Percentiles rank a stretch among this genome's conserved stretches.
Conservation (phyloP, 176 grass and related monocot species). For the Carex parvula region DNA sequence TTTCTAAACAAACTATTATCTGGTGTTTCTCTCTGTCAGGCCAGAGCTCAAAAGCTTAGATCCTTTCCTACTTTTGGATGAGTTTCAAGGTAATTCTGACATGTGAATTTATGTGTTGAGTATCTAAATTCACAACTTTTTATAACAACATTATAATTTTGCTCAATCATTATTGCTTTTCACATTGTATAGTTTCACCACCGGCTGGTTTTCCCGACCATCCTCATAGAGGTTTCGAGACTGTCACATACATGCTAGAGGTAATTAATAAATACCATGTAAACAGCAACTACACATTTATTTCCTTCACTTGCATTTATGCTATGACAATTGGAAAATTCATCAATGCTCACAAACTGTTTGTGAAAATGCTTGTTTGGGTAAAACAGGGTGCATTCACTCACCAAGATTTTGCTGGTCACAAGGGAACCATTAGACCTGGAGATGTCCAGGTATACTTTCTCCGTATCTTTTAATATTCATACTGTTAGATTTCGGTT, state of each 20-base stretch:
- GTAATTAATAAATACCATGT: slow-evolving; percentile 16
- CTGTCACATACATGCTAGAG: slow-evolving; percentile 92
- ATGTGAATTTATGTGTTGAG: background rate
- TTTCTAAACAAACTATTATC: background rate
- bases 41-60: slow-evolving; percentile 60
- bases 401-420: slow-evolving; percentile 80
- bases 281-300: background rate
- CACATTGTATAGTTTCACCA: slow-evolving; percentile 37
- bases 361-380: slow-evolving; percentile 28
- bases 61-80: slow-evolving; percentile 71
- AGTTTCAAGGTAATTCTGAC: slow-evolving; percentile 43
- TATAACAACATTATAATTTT: background rate
- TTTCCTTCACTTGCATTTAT: background rate
- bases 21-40: slow-evolving; percentile 30
- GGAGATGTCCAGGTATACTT: slow-evolving; percentile 66
- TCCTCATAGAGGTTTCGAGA: slow-evolving; percentile 83
- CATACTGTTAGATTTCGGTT: background rate
- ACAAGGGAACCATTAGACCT: slow-evolving; percentile 62
- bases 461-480: background rate
- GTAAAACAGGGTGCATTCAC: slow-evolving; percentile 57
- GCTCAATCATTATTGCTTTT: background rate
- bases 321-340: background rate
- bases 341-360: slow-evolving; percentile 27
- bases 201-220: slow-evolving; percentile 78
- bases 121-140: background rate